These are phyloP conservation scores for Tetracentron sinense DNA, from an alignment of 164 flowering plant genomes.

Conservation along the genomic window DNA sequence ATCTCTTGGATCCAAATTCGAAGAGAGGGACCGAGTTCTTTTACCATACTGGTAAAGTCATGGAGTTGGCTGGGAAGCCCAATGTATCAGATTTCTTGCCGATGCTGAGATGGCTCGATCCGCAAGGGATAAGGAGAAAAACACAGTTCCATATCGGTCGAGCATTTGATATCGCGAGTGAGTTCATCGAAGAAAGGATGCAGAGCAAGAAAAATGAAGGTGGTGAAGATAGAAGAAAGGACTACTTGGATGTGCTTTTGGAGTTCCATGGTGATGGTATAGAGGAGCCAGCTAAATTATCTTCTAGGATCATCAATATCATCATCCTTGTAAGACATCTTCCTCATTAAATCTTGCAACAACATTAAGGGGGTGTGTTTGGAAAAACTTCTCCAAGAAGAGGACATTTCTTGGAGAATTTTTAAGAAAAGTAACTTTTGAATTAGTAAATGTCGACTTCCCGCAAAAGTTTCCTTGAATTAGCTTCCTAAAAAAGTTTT, in stretches of 20 bases:
- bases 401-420: too few relatives aligned
- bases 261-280: conserved; percentile 37
- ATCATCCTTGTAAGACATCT: conserved; percentile 46
- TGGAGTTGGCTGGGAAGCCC: background rate
- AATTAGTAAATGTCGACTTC: too few relatives aligned
- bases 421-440: too few relatives aligned
- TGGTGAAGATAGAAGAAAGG: conserved; percentile 24
- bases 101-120: background rate
- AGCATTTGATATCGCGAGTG: too few relatives aligned
- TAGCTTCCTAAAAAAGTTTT: too few relatives aligned
- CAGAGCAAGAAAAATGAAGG: too few relatives aligned
- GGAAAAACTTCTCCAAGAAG: background rate
- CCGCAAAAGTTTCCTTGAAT: too few relatives aligned
- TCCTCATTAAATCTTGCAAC: too few relatives aligned
- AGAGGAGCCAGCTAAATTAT: conserved; percentile 33
- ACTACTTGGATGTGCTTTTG: conserved; percentile 54
- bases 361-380: too few relatives aligned
- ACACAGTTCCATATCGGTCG: too few relatives aligned
- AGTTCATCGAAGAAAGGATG: too few relatives aligned
- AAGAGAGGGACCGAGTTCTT: background rate
- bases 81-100: background rate
- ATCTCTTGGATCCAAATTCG: background rate
- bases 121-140: background rate
- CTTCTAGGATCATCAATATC: conserved; percentile 37
- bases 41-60: background rate